A percentile compares a stretch with the other conserved stretches of the same genome.
phyloP scores from a whole-genome alignment of 2,329 filamentous ascomycete species.

The Stachybotrys echinatus region DNA sequence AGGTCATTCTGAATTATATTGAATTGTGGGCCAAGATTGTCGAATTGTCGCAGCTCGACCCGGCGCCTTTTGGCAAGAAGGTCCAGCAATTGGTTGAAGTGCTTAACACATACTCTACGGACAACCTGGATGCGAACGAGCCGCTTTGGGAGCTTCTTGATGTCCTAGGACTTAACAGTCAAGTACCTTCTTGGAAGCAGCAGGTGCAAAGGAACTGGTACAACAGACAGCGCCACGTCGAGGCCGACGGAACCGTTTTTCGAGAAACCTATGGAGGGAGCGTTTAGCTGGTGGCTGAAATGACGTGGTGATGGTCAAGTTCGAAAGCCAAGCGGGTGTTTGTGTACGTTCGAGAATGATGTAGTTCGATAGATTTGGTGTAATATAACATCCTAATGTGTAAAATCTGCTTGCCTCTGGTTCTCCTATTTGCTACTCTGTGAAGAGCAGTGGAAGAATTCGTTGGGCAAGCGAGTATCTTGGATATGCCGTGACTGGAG shows the following conservation, averaged over 20 bases:
- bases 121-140: neutral
- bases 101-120: neutral
- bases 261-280: too few species aligned
- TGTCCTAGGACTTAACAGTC: neutral
- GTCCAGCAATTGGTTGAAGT: neutral
- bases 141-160: neutral
- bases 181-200: neutral
- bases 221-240: neutral
- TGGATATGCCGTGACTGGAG: too few species aligned
- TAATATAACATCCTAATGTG: too few species aligned
- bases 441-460: too few species aligned
- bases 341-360: too few species aligned
- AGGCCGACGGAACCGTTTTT: slow-evolving; percentile 61
- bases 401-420: too few species aligned
- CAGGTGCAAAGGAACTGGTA: neutral
- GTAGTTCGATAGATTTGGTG: too few species aligned
- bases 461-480: too few species aligned
- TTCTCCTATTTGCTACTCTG: too few species aligned
- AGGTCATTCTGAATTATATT: neutral
- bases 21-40: neutral
- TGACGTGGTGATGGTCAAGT: too few species aligned
- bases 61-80: neutral
- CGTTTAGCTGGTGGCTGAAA: too few species aligned
- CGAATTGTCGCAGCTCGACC: neutral
- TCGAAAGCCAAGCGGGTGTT: too few species aligned